Conservation (phyloP, 306 rosid genomes). For the Gastrolobium villosum region DNA sequence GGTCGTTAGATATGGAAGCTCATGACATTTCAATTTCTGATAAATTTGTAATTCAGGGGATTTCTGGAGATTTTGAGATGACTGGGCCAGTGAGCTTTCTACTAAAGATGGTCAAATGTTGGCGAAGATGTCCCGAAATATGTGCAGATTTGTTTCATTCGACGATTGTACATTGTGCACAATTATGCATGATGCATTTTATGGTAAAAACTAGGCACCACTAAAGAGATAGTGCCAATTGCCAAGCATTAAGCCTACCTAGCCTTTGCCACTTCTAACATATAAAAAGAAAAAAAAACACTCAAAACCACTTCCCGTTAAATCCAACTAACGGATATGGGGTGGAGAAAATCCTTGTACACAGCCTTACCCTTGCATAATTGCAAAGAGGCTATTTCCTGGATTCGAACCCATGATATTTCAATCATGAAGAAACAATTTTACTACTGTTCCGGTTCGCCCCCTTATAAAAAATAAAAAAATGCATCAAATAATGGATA, state of each 20-base stretch:
- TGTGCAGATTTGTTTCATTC: not conserved
- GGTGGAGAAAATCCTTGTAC: too few species aligned
- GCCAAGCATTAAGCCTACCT: not conserved
- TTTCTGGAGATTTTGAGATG: conserved; percentile 55
- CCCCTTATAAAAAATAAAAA: too few species aligned
- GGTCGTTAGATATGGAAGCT: conserved; percentile 46
- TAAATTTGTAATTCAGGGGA: conserved; percentile 62
- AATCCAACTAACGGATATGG: too few species aligned
- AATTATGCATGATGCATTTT: not conserved
- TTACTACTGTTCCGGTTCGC: too few species aligned
- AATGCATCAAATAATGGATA: conserved; percentile 4
- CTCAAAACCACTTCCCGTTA: too few species aligned
- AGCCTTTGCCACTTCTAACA: not conserved
- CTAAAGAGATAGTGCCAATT: not conserved
- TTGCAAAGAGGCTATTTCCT: too few species aligned
- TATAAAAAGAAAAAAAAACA: too few species aligned
- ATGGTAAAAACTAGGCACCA: not conserved
- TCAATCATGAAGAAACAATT: too few species aligned
- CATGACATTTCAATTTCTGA: conserved; percentile 53
- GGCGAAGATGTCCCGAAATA: not conserved
- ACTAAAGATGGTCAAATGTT: conserved; percentile 8
- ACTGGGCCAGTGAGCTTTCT: not conserved
- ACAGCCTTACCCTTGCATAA: too few species aligned
- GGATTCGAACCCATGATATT: too few species aligned
- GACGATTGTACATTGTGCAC: conserved; percentile 7